phyloP scores from a whole-genome alignment of 2,329 filamentous ascomycete genomes.

The Alternaria sp. region DNA sequence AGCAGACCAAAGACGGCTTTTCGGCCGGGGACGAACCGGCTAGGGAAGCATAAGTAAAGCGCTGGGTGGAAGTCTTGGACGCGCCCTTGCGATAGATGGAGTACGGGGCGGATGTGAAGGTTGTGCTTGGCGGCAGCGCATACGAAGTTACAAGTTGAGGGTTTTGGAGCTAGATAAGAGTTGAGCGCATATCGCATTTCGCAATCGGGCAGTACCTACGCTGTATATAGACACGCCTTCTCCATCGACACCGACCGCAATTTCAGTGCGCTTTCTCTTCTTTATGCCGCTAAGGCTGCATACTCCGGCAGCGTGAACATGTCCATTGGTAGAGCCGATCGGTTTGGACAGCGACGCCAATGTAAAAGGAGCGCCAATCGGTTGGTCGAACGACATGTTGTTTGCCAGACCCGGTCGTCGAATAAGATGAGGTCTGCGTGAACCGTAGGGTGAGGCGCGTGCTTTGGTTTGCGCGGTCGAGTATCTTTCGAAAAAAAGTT shows the following conservation, averaged over 20 bases:
- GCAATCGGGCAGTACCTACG: slow-evolving; percentile 50
- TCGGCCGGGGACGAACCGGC: slow-evolving; percentile 56
- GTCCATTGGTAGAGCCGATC: slow-evolving; percentile 51
- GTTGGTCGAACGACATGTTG: slow-evolving; percentile 47
- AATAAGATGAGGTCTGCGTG: slow-evolving; percentile 29
- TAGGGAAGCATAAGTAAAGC: slow-evolving; percentile 65
- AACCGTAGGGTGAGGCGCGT: slow-evolving; percentile 28
- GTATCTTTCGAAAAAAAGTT: slow-evolving; percentile 33
- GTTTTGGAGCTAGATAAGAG: slow-evolving; percentile 62
- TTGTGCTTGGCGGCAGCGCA: slow-evolving; percentile 67
- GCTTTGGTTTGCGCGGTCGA: slow-evolving; percentile 17
- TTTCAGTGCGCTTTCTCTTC: slow-evolving; percentile 69
- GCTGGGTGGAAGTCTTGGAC: slow-evolving; percentile 54
- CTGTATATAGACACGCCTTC: slow-evolving; percentile 70
- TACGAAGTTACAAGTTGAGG: slow-evolving; percentile 68
- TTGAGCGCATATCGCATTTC: slow-evolving; percentile 23
- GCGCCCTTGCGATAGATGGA: slow-evolving; percentile 63
- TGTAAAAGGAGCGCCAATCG: slow-evolving; percentile 51
- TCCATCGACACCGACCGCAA: slow-evolving; percentile 67
- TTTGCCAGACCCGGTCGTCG: slow-evolving; percentile 36
- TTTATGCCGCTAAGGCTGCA: slow-evolving; percentile 63
- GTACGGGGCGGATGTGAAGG: slow-evolving; percentile 65
- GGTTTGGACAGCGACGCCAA: slow-evolving; percentile 56
- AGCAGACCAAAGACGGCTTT: slow-evolving; percentile 62
- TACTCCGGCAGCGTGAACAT: slow-evolving; percentile 56